A percentile compares a stretch with the other conserved stretches of the same genome.
Conservation (phyloP, 345 rosid species). For the Eucalyptus pauciflora region DNA sequence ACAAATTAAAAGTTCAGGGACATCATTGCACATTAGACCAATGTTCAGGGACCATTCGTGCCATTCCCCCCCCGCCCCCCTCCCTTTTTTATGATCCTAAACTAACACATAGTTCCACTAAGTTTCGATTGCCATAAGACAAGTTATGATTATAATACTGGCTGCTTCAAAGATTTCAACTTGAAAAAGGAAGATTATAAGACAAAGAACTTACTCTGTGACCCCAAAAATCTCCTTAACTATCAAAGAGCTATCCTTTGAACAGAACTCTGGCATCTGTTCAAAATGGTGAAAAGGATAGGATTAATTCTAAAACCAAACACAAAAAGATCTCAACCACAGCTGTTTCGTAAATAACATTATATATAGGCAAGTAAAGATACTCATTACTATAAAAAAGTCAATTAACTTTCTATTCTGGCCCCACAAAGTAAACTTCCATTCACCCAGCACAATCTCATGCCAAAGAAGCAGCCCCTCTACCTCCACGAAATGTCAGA, state of each 20-base stretch:
- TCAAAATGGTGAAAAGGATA: not conserved
- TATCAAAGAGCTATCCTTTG: constrained; percentile 60
- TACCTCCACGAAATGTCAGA: not conserved
- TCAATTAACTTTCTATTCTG: not conserved
- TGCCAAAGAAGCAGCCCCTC: not conserved
- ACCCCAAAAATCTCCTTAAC: constrained; percentile 95
- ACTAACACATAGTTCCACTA: not conserved
- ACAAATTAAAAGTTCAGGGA: not conserved
- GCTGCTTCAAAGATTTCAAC: not conserved
- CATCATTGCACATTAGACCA: not conserved
- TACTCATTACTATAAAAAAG: not conserved
- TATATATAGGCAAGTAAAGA: not conserved
- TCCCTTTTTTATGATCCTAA: not conserved
- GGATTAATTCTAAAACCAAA: not conserved
- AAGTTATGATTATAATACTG: not conserved
- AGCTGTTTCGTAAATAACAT: not conserved
- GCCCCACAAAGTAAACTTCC: not conserved
- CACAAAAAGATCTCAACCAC: not conserved
- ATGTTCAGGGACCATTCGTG: fast-evolving
- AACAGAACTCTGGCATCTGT: constrained; percentile 90
- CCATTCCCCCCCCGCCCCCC: fast-evolving
- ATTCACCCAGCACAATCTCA: not conserved
- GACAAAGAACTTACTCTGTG: constrained; percentile 47
- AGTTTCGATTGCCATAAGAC: not conserved
- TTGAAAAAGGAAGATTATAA: not conserved